phyloP scores from a whole-genome alignment of 1,139 yeast genomes.

The Ogataea hybrid region DNA sequence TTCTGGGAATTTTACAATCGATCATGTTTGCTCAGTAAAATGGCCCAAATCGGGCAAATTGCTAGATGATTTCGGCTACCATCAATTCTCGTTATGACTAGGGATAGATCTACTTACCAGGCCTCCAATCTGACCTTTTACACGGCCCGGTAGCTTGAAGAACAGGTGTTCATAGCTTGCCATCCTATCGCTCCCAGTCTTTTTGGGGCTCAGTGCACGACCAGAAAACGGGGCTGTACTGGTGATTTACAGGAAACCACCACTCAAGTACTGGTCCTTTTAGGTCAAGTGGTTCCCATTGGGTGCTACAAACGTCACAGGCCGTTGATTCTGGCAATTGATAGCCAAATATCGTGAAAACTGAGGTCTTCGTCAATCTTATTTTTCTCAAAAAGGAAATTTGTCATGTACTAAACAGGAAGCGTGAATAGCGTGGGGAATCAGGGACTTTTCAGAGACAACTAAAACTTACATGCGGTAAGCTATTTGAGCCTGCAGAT shows the following conservation, averaged over 20 bases:
- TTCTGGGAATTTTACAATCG: slow-evolving; percentile 17
- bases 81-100: not conserved
- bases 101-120: not conserved
- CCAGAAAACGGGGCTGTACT: slow-evolving; percentile 1
- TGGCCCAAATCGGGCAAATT: slow-evolving; percentile 2
- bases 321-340: not conserved
- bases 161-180: not conserved
- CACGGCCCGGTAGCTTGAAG: not conserved
- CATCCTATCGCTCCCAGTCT: slow-evolving; percentile 4
- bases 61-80: not conserved
- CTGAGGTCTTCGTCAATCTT: not conserved
- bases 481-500: not conserved
- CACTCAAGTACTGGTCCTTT: too few relatives aligned
- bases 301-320: too few relatives aligned
- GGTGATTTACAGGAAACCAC: not conserved
- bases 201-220: slow-evolving; percentile 4
- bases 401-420: slow-evolving; percentile 17
- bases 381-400: slow-evolving; percentile 16
- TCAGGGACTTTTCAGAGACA: not conserved
- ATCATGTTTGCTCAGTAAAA: slow-evolving; percentile 6
- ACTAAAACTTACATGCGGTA: not conserved
- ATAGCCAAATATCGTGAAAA: not conserved
- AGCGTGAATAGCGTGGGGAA: slow-evolving; percentile 1
- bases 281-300: too few relatives aligned
- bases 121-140: not conserved